Percentiles rank a stretch among this genome's conserved stretches.
Evolutionary conservation across 2,329 filamentous ascomycete species (phyloP).

Genomic region (Thermothelomyces thermophilus): DNA sequence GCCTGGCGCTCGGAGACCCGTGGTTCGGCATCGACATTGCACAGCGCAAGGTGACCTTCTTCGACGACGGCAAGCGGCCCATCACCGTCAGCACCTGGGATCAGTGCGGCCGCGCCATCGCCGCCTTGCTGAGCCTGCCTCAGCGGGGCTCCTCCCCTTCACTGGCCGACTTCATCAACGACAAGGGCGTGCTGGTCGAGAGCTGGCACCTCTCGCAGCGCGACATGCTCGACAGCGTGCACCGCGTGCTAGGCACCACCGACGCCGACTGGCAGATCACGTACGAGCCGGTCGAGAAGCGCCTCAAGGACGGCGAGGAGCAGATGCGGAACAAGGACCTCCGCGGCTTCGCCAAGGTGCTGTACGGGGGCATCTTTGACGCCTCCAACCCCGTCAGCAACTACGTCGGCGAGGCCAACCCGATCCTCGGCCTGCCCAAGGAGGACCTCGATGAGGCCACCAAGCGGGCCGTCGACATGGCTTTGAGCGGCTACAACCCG

Average conservation of each 20-base stretch:
- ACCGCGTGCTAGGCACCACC: constrained; percentile 50
- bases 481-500: constrained; percentile 1
- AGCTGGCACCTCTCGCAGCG: constrained; percentile 55
- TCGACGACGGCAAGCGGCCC: constrained; percentile 49
- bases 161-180: constrained; percentile 25
- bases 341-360: constrained; percentile 27
- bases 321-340: constrained; percentile 37
- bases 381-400: constrained; percentile 34
- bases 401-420: constrained; percentile 41
- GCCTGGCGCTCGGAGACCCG: constrained; percentile 30
- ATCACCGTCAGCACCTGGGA: constrained; percentile 54
- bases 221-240: constrained; percentile 58
- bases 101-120: constrained; percentile 39
- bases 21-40: constrained; percentile 25
- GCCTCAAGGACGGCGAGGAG: constrained; percentile 42
- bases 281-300: constrained; percentile 39
- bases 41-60: constrained; percentile 29
- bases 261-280: constrained; percentile 56
- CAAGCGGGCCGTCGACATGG: constrained; percentile 41
- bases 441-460: constrained; percentile 55
- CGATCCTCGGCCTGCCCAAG: constrained; percentile 47
- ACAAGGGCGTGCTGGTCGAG: constrained; percentile 44
- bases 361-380: constrained; percentile 53
- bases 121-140: constrained; percentile 40
- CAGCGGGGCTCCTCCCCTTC: constrained; percentile 6